phyloP scores from a whole-genome alignment of 345 rosid genomes.

The Trapa bicornis region DNA sequence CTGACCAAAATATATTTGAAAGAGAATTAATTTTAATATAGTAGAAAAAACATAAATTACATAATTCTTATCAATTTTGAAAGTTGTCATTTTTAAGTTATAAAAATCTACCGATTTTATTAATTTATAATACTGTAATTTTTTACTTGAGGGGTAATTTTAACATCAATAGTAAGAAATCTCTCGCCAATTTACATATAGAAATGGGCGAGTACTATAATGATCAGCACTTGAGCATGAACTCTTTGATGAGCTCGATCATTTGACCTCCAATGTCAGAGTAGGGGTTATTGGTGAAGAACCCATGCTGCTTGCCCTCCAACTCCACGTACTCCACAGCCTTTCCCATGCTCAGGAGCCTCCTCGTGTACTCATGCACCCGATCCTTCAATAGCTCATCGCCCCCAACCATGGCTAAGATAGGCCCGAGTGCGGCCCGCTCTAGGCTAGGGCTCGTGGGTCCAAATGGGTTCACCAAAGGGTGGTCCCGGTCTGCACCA shows the following conservation, averaged over 20 bases:
- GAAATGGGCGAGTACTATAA: too few relatives aligned
- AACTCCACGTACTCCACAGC: slow-evolving; percentile 42
- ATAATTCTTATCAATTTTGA: too few relatives aligned
- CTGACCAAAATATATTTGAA: too few relatives aligned
- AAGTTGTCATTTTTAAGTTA: too few relatives aligned
- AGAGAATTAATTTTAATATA: too few relatives aligned
- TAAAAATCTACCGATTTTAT: too few relatives aligned
- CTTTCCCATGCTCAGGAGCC: slow-evolving; percentile 45
- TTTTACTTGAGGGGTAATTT: too few relatives aligned
- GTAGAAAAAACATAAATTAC: too few relatives aligned
- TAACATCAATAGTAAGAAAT: too few relatives aligned
- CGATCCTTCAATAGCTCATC: slow-evolving; percentile 61
- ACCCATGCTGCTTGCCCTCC: slow-evolving; percentile 57
- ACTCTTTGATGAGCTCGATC: slow-evolving; percentile 24
- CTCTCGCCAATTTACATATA: too few relatives aligned
- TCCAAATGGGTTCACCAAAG: slow-evolving; percentile 71
- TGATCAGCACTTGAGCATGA: slow-evolving; percentile 21
- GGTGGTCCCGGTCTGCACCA: slow-evolving; percentile 65
- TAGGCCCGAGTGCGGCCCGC: slow-evolving; percentile 31
- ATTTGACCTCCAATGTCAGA: slow-evolving; percentile 29
- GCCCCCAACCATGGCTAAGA: slow-evolving; percentile 54
- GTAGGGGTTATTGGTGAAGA: slow-evolving; percentile 45
- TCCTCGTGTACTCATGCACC: slow-evolving; percentile 50
- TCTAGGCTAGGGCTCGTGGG: slow-evolving; percentile 43
- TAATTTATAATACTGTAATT: too few relatives aligned